Conservation (phyloP, 306 rosid species). For the Castanea sativa region DNA sequence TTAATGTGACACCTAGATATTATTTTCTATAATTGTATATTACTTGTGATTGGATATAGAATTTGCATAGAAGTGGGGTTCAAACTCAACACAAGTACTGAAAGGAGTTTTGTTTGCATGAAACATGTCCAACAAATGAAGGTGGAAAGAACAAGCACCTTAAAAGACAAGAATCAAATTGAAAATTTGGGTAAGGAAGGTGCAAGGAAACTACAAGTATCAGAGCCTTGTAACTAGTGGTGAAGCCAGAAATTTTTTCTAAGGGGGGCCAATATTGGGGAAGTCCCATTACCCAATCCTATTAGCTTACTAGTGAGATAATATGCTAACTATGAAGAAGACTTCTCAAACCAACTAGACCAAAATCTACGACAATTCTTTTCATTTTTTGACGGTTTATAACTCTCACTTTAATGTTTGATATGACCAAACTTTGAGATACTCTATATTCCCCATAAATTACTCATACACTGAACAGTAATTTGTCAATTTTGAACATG, state of each 20-base stretch:
- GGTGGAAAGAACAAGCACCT: not conserved
- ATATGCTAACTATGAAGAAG: too few species aligned
- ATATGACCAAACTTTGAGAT: too few species aligned
- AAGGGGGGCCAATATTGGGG: accelerated
- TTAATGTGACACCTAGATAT: not conserved
- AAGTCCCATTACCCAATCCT: too few species aligned
- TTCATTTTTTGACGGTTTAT: too few species aligned
- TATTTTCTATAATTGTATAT: not conserved
- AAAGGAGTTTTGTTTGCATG: not conserved
- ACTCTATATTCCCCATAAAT: too few species aligned
- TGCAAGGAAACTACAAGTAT: slow-evolving; percentile 17
- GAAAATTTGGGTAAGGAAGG: not conserved
- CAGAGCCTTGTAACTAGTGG: slow-evolving; percentile 1
- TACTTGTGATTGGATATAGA: not conserved
- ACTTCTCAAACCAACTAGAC: too few species aligned
- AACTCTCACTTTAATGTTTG: too few species aligned
- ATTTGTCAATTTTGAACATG: too few species aligned
- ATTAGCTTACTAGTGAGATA: too few species aligned
- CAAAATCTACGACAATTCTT: too few species aligned
- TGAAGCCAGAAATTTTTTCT: too few species aligned
- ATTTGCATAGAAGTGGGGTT: not conserved
- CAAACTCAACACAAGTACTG: not conserved
- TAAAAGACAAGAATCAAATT: not conserved
- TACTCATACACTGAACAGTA: too few species aligned
- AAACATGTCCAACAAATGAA: not conserved